Evolutionary conservation across 768 basidiomycete species (phyloP).

Genomic region (Mycena vitilis): DNA sequence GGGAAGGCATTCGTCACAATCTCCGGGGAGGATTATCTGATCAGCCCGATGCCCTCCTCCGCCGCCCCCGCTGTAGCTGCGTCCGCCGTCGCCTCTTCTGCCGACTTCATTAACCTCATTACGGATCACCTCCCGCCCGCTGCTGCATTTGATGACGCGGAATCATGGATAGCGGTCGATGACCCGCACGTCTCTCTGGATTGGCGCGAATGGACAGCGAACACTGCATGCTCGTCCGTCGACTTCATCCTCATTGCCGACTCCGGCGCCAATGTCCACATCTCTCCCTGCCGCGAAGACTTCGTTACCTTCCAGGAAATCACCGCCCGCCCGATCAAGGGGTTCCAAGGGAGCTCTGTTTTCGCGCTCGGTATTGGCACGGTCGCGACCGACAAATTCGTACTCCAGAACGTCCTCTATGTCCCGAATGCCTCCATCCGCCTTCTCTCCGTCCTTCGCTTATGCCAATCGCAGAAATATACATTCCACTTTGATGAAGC

Average conservation of each 20-base stretch:
- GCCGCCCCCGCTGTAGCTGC: neutral
- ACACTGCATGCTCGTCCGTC: no score
- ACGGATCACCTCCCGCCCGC: neutral
- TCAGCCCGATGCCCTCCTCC: neutral
- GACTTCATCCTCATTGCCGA: neutral
- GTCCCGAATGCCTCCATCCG: slow-evolving; percentile 8
- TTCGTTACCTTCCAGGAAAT: neutral
- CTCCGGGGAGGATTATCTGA: neutral
- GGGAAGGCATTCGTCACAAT: no score
- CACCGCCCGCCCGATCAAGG: neutral
- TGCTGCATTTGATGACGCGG: no score
- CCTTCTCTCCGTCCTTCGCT: slow-evolving; percentile 13
- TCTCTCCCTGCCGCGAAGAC: neutral
- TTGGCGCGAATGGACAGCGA: no score
- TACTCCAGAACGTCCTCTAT: neutral
- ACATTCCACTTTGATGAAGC: slow-evolving; percentile 4
- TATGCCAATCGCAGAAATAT: neutral
- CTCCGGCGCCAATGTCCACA: neutral
- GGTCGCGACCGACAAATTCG: slow-evolving; percentile 5
- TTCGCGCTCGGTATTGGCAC: slow-evolving; percentile 13
- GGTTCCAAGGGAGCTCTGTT: slow-evolving; percentile 14
- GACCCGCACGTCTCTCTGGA: no score
- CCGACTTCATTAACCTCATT: neutral
- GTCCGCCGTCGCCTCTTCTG: neutral
- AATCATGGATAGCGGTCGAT: no score